Percentiles rank a stretch among this genome's conserved stretches.
Evolutionary conservation across 1,139 yeast genomes (phyloP).

Genomic region (Blastobotrys petasosporus): DNA sequence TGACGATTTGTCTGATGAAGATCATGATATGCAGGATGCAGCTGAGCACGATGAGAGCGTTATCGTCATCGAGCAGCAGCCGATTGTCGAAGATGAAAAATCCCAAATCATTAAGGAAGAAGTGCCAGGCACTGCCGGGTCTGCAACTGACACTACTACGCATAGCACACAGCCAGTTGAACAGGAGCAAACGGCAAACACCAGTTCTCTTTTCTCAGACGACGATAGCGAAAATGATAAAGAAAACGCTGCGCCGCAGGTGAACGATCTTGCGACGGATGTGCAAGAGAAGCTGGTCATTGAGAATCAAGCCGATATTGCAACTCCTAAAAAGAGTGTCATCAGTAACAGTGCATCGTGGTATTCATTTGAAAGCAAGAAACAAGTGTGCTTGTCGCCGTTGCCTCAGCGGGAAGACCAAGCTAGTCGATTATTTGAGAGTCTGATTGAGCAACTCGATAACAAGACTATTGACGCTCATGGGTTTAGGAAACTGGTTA

Average conservation of each 20-base stretch:
- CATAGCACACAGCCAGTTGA: no score
- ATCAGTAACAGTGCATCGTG: conserved; percentile 13
- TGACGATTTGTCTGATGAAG: no score
- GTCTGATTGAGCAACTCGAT: conserved; percentile 19
- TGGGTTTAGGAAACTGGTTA: conserved; percentile 24
- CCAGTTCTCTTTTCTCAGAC: no score
- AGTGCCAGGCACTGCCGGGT: no score
- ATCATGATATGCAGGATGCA: no score
- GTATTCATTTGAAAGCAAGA: conserved; percentile 19
- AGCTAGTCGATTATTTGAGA: conserved; percentile 22
- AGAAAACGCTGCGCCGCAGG: not conserved
- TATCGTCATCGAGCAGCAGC: no score
- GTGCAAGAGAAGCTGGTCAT: not conserved
- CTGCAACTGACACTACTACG: no score
- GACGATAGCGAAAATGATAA: no score
- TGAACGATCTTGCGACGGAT: not conserved
- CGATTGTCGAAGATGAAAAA: no score
- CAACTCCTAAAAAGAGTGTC: not conserved
- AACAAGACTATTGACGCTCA: conserved; percentile 20
- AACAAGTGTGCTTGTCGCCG: conserved; percentile 21
- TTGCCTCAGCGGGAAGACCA: conserved; percentile 22
- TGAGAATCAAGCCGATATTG: not conserved
- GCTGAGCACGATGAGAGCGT: no score
- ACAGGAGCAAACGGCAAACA: no score
- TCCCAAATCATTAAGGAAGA: no score